Percentiles rank a stretch among this genome's conserved stretches.
Evolutionary conservation across 208 protist genomes (phyloP).

Genomic region (Trypanosomatidae sp.): DNA sequence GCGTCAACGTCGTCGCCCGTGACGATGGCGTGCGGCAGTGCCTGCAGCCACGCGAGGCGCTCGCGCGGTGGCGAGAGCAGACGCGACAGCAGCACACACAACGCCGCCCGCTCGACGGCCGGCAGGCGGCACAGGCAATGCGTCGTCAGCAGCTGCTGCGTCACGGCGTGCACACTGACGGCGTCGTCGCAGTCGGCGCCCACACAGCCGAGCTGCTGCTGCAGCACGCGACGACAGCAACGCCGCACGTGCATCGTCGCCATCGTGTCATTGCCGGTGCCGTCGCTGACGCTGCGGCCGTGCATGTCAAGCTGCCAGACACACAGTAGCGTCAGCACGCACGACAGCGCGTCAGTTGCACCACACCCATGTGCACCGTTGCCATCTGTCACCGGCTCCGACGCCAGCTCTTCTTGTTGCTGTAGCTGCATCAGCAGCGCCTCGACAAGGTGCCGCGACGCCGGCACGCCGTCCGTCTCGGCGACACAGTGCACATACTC

Average conservation of each 20-base stretch:
- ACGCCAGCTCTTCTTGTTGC: no score
- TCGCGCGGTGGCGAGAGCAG: no score
- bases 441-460: slow-evolving; percentile 7
- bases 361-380: no score
- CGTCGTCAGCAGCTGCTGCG: no score
- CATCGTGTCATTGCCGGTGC: background rate
- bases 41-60: background rate
- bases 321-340: slow-evolving; percentile 15
- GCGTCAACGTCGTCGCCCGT: slow-evolving; percentile 1
- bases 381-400: no score
- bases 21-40: background rate
- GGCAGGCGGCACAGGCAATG: no score
- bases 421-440: slow-evolving; percentile 6
- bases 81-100: slow-evolving; percentile 2
- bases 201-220: slow-evolving; percentile 11
- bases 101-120: slow-evolving; percentile 11
- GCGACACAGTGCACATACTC: slow-evolving; percentile 23
- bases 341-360: slow-evolving; percentile 2
- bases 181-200: slow-evolving; percentile 2
- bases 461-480: slow-evolving; percentile 15
- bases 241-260: slow-evolving; percentile 1
- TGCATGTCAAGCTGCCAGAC: no score
- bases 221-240: slow-evolving; percentile 2
- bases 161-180: background rate
- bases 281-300: slow-evolving; percentile 3